A percentile compares a stretch with the other conserved stretches of the same genome.
Conservation (phyloP, 176 grass and related monocot species). For the Miscanthus lutarioriparius region DNA sequence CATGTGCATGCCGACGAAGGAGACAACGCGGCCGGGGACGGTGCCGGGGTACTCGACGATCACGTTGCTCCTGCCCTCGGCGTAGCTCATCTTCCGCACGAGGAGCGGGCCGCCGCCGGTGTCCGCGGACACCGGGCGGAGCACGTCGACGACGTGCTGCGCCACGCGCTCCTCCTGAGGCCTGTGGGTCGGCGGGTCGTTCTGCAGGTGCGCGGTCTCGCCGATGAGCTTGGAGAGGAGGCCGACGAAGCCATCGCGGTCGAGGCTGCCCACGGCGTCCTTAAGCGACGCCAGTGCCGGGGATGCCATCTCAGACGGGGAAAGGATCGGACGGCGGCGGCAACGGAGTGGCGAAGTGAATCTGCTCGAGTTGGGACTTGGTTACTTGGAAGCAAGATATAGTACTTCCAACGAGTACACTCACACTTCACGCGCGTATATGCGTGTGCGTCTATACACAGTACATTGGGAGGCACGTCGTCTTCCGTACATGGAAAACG, state of each 20-base stretch:
- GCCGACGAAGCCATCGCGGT: conserved; percentile 62
- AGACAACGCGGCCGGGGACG: conserved; percentile 56
- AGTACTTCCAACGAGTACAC: too few species aligned
- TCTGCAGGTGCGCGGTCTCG: conserved; percentile 77
- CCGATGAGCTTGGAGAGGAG: conserved; percentile 85
- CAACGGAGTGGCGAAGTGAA: not conserved
- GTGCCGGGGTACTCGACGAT: conserved; percentile 89
- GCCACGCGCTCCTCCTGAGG: conserved; percentile 87
- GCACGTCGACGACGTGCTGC: conserved; percentile 73
- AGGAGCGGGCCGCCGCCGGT: conserved; percentile 73
- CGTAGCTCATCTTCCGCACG: conserved; percentile 61
- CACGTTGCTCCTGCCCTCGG: conserved; percentile 73
- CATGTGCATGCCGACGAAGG: conserved; percentile 98
- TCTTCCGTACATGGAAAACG: too few species aligned
- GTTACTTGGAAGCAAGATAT: too few species aligned
- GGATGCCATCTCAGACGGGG: conserved; percentile 51
- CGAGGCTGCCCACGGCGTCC: conserved; percentile 60
- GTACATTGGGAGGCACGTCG: too few species aligned
- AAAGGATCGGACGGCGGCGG: not conserved
- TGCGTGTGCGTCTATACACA: too few species aligned
- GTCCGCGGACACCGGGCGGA: conserved; percentile 57
- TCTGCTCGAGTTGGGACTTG: not conserved
- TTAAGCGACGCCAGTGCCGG: conserved; percentile 41
- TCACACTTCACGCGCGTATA: too few species aligned
- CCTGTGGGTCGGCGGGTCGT: conserved; percentile 69